Evolutionary conservation across 1,284 basidiomycete species (phyloP).

Genomic region (Pseudozyma flocculosa): DNA sequence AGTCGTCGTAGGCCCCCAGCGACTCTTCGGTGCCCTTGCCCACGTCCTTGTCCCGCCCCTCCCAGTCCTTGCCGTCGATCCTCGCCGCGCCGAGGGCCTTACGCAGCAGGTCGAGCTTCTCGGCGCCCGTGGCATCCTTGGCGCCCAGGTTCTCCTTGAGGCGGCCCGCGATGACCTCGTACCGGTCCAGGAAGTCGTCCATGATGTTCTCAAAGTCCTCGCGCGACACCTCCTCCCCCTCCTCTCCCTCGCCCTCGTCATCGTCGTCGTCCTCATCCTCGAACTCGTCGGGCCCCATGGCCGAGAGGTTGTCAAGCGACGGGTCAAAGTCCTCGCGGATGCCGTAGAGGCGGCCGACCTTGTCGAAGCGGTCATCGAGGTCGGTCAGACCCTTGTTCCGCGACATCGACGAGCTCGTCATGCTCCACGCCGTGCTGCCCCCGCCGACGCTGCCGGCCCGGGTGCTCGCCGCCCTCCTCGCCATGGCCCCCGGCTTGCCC

Average conservation of each 20-base stretch:
- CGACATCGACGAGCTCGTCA: slow-evolving; percentile 96
- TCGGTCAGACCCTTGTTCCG: slow-evolving; percentile 83
- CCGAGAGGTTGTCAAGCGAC: slow-evolving; percentile 38
- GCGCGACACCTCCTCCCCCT: slow-evolving; percentile 66
- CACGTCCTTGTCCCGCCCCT: slow-evolving; percentile 42
- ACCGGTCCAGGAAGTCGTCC: slow-evolving; percentile 90
- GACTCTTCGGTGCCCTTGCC: slow-evolving; percentile 60
- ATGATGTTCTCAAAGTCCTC: slow-evolving; percentile 89
- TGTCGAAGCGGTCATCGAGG: slow-evolving; percentile 90
- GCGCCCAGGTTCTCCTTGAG: slow-evolving; percentile 65
- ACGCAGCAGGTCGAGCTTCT: slow-evolving; percentile 65
- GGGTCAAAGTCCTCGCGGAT: slow-evolving; percentile 13
- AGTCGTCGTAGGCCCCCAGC: slow-evolving; percentile 76
- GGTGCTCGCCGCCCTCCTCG: slow-evolving; percentile 45
- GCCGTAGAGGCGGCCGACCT: slow-evolving; percentile 64
- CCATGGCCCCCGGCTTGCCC: slow-evolving; percentile 47
- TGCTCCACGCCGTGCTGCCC: slow-evolving; percentile 60
- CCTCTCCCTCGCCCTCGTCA: slow-evolving; percentile 70
- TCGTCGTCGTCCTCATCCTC: slow-evolving; percentile 69
- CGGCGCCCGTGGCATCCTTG: slow-evolving; percentile 61
- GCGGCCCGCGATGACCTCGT: slow-evolving; percentile 82
- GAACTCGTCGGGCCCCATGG: slow-evolving; percentile 74
- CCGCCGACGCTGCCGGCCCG: slow-evolving; percentile 45
- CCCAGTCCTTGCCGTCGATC: slow-evolving; percentile 35
- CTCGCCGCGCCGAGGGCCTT: slow-evolving; percentile 44